Evolutionary conservation across 225 moss, liverwort and hornwort species (phyloP).

Genomic region (Pleurozium schreberi): DNA sequence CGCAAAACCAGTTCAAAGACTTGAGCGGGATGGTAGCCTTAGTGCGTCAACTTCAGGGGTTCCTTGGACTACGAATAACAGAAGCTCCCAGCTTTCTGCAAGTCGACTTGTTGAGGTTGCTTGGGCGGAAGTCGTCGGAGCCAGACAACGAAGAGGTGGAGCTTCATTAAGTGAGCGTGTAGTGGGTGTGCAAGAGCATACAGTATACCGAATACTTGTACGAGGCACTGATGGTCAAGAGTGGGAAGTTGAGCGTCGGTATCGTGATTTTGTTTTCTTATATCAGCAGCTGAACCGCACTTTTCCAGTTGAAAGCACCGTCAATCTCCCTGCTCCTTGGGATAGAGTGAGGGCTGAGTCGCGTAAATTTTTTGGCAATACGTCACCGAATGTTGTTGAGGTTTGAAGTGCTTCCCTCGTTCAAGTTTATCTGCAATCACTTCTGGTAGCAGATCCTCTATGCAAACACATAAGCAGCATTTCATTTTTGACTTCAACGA

Average conservation of each 20-base stretch:
- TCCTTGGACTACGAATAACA: slow-evolving; percentile 2
- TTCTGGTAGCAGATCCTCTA: slow-evolving; percentile 54
- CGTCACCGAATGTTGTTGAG: slow-evolving; percentile 91
- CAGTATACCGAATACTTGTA: slow-evolving; percentile 71
- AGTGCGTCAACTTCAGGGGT: slow-evolving; percentile 61
- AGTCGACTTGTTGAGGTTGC: slow-evolving; percentile 45
- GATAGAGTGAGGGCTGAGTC: slow-evolving; percentile 76
- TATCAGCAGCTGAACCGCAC: slow-evolving; percentile 63
- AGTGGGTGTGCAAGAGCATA: slow-evolving; percentile 92
- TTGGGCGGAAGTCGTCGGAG: slow-evolving; percentile 91
- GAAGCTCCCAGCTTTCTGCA: slow-evolving; percentile 13
- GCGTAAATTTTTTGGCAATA: slow-evolving; percentile 85
- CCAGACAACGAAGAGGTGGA: slow-evolving; percentile 74
- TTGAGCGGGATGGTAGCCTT: slow-evolving; percentile 58
- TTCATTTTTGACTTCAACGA: background rate
- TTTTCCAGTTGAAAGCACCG: slow-evolving; percentile 28
- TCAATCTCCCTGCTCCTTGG: slow-evolving; percentile 77
- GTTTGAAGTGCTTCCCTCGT: slow-evolving; percentile 55
- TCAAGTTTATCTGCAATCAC: slow-evolving; percentile 63
- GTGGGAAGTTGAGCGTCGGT: slow-evolving; percentile 89
- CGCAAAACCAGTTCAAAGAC: slow-evolving; percentile 16
- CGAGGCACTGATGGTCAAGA: slow-evolving; percentile 52
- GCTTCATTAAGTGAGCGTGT: slow-evolving; percentile 89
- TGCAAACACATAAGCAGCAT: background rate
- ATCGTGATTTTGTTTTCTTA: slow-evolving; percentile 78